Evolutionary conservation across 1,284 basidiomycete species (phyloP).

Genomic region (Baeospora myosura): DNA sequence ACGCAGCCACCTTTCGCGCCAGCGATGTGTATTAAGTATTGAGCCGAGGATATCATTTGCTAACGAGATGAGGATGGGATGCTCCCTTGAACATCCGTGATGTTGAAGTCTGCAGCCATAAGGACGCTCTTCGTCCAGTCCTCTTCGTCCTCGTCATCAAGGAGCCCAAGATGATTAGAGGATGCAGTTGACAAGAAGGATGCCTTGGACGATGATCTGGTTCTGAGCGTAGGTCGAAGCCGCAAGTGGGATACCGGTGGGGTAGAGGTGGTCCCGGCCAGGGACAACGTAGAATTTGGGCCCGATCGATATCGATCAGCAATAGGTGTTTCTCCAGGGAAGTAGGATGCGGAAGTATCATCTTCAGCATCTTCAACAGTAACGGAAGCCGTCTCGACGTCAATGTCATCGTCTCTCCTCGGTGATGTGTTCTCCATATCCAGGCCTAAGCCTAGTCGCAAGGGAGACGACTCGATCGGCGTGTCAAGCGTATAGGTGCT

Average conservation of each 20-base stretch:
- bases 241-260: conserved; percentile 21
- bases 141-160: conserved; percentile 35
- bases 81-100: too few species aligned
- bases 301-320: conserved; percentile 36
- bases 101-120: conserved; percentile 35
- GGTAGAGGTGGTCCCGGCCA: conserved; percentile 13
- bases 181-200: conserved; percentile 26
- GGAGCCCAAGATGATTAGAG: conserved; percentile 35
- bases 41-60: too few species aligned
- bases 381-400: conserved; percentile 1
- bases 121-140: conserved; percentile 60
- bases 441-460: conserved; percentile 34
- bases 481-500: conserved; percentile 40
- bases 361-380: background rate
- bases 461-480: conserved; percentile 39
- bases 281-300: conserved; percentile 25
- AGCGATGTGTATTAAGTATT: too few species aligned
- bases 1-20: too few species aligned
- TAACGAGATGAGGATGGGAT: too few species aligned
- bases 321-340: conserved; percentile 36
- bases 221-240: conserved; percentile 18
- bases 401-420: background rate
- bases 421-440: conserved; percentile 16
- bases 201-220: conserved; percentile 16
- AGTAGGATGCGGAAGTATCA: conserved; percentile 12